Base-by-base conservation (phyloP, 2,329 filamentous ascomycete genomes). In the Scolecobasidium constrictum region DNA sequence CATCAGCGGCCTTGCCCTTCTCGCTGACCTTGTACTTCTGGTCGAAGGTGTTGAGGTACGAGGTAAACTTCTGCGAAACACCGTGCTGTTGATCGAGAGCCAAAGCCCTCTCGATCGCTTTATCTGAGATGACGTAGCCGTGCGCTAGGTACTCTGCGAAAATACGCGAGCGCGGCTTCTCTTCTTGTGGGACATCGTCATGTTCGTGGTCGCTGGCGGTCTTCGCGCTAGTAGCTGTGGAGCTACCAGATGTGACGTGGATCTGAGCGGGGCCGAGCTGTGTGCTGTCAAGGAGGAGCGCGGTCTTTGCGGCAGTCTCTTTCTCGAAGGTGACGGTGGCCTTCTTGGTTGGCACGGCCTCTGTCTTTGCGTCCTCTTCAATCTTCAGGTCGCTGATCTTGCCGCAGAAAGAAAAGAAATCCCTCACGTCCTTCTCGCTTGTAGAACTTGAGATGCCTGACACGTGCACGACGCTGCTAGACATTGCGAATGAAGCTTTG, bases 251-350 rank as follows among this genome's bases (percentile, higher is more conserved):
- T 45, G 77, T 72, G 59, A 98, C 93, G 57, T 92, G 79, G 52
- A 88, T 86, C 46, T 82, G 68, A 45, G 74, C 70, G 38, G 72
- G 64, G 49, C 88, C 88, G 40, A 98, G 83, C 66, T 94, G 84
- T 42, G 92, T 98, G 72, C 94, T 93, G 69, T 96, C 90, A 50
- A 98, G 81, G 46, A 98, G 83, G 33, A 95, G 83, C 19, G 92
- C 92, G 17, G 92, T 98, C 73, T 94, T 95, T 47, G 90, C 88
- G 40, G 92, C 92, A 12, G 90, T 93, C 62, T 90, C 81, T 71
- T 95, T 95, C 67, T 96, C 92, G 58, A 98, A 98, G 41, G 80
- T 88, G 49, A 98, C 88, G n/a, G 81, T 84, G 45, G 92, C 92
- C 39, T 80, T 80, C 67, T 95, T 86, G 52, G 75, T 71, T 51